Base-by-base conservation (phyloP, 2,329 filamentous ascomycete genomes). In the Aureobasidium lini region DNA sequence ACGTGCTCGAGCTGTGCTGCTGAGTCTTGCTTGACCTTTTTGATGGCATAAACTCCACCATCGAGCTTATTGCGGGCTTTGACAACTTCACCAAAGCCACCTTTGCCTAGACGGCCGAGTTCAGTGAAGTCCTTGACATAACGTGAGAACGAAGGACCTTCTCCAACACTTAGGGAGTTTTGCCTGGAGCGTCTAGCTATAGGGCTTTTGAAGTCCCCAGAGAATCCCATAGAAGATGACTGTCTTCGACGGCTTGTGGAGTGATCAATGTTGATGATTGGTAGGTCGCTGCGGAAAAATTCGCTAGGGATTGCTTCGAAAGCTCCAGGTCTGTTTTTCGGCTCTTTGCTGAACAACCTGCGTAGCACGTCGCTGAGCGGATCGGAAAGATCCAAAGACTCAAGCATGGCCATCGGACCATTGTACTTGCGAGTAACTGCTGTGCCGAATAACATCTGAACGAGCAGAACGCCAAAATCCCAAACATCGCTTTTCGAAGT, bases 1-100 rank as follows among this genome's bases (percentile, higher is more conserved):
- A 92, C 86, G 69, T 96, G 89, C 0, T 88, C 92, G 40, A 97
- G 78, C 61, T 81, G 68, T 5, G 80, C 78, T 10, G 86, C 81
- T 1, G 90, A 90, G 54, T 87, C 86, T 65, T 94, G 89, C 1
- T 86, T 90, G 62, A 99, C 94, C 71, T 97, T 96, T 72, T 99
- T 99, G 70, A 99, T 89, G 16, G 94, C 94, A 73, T 97, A 99
- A 44, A 95, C 87, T 60, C 92, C 89, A 0, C 90, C 90, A 70
- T 97, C 94, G 4, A 96, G 83, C 75, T 94, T 96, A 72, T 96
- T 95, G 34, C 93, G 84, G 2, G 93, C 93, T 71, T 96, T 95
- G 59, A 97, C 90, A 23, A 99, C 94, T 73, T 96, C 90, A 5
- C 94, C 94, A 73, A 96, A 99, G 0, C 93, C 94, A 44, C 94